A percentile compares a stretch with the other conserved stretches of the same genome.
Evolutionary conservation across 78 protist genomes (phyloP).

Genomic region (Emiliania huxleyi): DNA sequence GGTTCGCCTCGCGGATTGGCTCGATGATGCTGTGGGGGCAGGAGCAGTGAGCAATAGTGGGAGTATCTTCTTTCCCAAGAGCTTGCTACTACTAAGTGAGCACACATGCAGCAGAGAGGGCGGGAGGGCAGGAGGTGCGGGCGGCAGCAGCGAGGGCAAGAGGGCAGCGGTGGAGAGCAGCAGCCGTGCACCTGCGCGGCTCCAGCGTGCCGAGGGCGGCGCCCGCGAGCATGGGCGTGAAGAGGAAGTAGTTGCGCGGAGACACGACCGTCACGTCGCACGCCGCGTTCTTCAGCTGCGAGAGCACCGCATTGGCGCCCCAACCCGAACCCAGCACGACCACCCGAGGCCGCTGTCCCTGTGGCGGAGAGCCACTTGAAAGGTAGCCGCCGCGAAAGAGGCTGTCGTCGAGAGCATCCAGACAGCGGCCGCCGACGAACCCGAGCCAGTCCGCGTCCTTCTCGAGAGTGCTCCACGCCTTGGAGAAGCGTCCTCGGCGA

Average conservation of each 20-base stretch:
- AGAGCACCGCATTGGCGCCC: background rate
- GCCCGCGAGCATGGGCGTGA: constrained; percentile 12
- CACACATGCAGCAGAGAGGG: no score
- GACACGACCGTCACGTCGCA: background rate
- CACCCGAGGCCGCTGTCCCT: background rate
- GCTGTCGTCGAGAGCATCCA: background rate
- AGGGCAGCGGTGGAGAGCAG: no score
- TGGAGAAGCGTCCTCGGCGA: background rate
- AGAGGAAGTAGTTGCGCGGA: background rate
- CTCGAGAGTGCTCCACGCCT: background rate
- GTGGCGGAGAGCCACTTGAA: background rate
- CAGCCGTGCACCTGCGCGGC: background rate
- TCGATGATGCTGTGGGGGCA: no score
- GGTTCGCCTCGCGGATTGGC: background rate
- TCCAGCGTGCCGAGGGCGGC: background rate
- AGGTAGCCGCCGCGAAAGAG: background rate
- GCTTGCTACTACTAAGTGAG: no score
- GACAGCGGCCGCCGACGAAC: background rate
- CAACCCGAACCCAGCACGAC: background rate
- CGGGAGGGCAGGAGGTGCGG: no score
- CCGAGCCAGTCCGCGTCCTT: background rate
- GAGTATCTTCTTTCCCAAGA: no score
- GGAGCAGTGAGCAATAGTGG: no score
- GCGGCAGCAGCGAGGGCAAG: no score
- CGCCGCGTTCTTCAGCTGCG: background rate